Base-by-base conservation (phyloP, 768 basidiomycete genomes). In the Suillus plorans region DNA sequence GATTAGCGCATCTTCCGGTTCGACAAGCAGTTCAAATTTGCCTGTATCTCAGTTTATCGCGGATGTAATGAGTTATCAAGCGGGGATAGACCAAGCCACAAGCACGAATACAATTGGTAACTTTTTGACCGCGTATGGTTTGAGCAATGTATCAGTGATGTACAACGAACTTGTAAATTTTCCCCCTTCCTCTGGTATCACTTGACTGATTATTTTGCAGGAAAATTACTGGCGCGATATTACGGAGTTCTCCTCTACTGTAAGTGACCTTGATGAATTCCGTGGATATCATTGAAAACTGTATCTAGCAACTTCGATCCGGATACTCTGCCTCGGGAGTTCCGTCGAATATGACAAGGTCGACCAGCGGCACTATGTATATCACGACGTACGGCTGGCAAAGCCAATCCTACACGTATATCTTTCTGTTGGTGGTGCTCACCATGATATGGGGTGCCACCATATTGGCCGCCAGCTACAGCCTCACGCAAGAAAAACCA, bases 171-270 rank as follows among this genome's bases (percentile, higher is more conserved):
- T 61, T 20, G 60, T 61, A 13, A 60, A 3, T 28, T 3, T 41
- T 28, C 18, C 14, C 1, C 16, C 37, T 22, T 60, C n/a, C 18
- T 37, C 22, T 60, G 16, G 9, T 12, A 18, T 28, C 31, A 31
- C 41, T 13, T 41, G 16, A 28, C 60, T 49, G 31, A 61, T n/a
- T 49, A 6, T 12, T 55, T 55, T 55, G 5, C 53, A 64, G 63
- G 63, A 61, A 41, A 49, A 64, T 16, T 64, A 64, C 50, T 64
- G 63, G 63, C 63, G 63, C 9, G 63, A 49, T 62, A 34, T 64
- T 16, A 3, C 49, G 9, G 63, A 64, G 58, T 64, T 64, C 25
- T 18, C 63, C 52, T 62, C 60, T 28, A 64, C 60, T 20, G 63
- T 64, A 20, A 61, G 59, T 8, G 20, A 42, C 16, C 22, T 45